Evolutionary conservation across 116 monocot genomes (phyloP).

Genomic region (Iris pallida): DNA sequence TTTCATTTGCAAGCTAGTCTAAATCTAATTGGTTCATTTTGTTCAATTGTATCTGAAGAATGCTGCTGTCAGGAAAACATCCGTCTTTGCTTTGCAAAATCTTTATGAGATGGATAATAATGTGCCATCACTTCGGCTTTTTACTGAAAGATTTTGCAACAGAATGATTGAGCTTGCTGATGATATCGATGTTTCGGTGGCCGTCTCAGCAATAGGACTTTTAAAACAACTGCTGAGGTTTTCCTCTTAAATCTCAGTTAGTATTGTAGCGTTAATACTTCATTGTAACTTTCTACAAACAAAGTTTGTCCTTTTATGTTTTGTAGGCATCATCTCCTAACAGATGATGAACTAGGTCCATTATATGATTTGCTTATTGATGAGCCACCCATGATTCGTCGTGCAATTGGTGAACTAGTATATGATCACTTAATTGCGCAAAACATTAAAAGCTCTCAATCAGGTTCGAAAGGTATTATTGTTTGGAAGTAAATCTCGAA

Average conservation of each 20-base stretch:
- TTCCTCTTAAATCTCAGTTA: too few species aligned
- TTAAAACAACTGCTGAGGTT: constrained; percentile 87
- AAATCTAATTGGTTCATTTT: constrained; percentile 1
- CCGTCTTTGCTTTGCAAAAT: constrained; percentile 72
- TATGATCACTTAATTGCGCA: constrained; percentile 98
- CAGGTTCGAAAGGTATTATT: constrained; percentile 39
- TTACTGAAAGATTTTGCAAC: constrained; percentile 89
- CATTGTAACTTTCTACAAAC: too few species aligned
- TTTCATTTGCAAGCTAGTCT: too few species aligned
- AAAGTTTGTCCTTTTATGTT: constrained; percentile 5
- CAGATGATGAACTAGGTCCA: constrained; percentile 92
- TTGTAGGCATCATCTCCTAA: constrained; percentile 86
- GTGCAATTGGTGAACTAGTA: constrained; percentile 92
- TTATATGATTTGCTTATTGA: constrained; percentile 98
- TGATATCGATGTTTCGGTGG: constrained; percentile 88
- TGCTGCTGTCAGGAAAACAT: constrained; percentile 87
- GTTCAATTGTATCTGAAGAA: constrained; percentile 35
- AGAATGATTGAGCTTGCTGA: constrained; percentile 99
- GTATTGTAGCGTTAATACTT: too few species aligned
- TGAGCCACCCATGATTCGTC: constrained; percentile 90
- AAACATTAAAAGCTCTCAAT: constrained; percentile 58
- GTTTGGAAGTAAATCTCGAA: too few species aligned
- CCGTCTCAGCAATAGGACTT: constrained; percentile 89
- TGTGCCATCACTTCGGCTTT: constrained; percentile 93
- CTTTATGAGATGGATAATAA: constrained; percentile 92